Conservation (phyloP, 2,329 filamentous ascomycete species). For the Neofusicoccum ribis region DNA sequence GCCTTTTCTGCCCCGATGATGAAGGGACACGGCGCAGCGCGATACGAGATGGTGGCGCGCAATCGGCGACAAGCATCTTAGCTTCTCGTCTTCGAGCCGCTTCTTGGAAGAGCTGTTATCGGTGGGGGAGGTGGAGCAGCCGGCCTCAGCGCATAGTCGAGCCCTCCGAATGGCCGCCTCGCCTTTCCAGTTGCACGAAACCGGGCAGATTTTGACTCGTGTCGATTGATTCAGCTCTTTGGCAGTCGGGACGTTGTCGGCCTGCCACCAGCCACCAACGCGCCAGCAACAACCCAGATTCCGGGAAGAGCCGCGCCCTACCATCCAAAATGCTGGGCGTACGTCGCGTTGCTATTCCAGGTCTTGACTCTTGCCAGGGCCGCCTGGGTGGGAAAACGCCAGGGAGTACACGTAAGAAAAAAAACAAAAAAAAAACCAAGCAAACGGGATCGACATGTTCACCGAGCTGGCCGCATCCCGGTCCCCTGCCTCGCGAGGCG, state of each 20-base stretch:
- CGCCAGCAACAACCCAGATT: not conserved
- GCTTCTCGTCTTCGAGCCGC: not conserved
- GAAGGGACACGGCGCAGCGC: not conserved
- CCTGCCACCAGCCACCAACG: not conserved
- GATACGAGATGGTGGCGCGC: not conserved
- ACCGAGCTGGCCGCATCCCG: not conserved
- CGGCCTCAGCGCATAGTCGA: not conserved
- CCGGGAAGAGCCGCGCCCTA: constrained; percentile 9
- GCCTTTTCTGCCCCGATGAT: not conserved
- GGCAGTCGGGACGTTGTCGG: not conserved
- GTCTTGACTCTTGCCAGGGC: not conserved
- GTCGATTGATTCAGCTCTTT: not conserved
- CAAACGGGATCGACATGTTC: not conserved
- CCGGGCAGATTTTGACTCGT: not conserved
- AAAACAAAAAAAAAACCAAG: not conserved
- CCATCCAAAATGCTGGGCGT: not conserved
- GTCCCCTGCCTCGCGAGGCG: not conserved
- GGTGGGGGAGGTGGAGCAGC: not conserved
- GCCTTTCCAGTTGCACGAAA: not conserved
- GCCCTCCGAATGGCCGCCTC: constrained; percentile 1
- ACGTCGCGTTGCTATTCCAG: not conserved
- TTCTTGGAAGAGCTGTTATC: not conserved
- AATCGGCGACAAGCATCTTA: not conserved
- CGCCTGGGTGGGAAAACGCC: not conserved
- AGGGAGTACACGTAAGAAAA: not conserved